Percentiles rank a stretch among this genome's conserved stretches.
These are phyloP conservation scores for Kockovaella imperatae DNA, from an alignment of 768 basidiomycete genomes.

Conservation along the genomic window DNA sequence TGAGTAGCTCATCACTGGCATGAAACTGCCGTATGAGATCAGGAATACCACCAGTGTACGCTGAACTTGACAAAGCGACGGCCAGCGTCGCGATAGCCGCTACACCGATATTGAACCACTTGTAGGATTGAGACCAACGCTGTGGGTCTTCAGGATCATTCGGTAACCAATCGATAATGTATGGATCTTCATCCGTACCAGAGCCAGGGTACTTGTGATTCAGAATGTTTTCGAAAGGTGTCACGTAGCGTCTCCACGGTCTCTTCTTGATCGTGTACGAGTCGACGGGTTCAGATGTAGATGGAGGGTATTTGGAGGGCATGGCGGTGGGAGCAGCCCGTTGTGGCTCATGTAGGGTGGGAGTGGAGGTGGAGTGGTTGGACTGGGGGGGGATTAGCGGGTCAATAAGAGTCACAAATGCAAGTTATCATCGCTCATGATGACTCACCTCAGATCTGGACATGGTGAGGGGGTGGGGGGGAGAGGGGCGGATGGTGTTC, in stretches of 20 bases:
- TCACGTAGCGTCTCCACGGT: slow-evolving; percentile 34
- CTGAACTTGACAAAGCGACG: slow-evolving; percentile 35
- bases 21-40: slow-evolving; percentile 21
- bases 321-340: too few relatives aligned
- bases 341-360: too few relatives aligned
- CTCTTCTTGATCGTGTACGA: slow-evolving; percentile 25
- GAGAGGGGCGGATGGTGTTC: too few relatives aligned
- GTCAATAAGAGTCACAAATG: too few relatives aligned
- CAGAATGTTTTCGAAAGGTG: slow-evolving; percentile 31
- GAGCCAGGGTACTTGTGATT: slow-evolving; percentile 31
- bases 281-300: slow-evolving; percentile 5
- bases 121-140: slow-evolving; percentile 29
- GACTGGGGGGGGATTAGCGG: too few relatives aligned
- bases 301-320: too few relatives aligned
- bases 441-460: too few relatives aligned
- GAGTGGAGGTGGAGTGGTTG: too few relatives aligned
- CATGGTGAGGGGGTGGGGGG: too few relatives aligned
- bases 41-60: slow-evolving; percentile 30
- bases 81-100: slow-evolving; percentile 35
- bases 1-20: slow-evolving; percentile 24
- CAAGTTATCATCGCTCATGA: too few relatives aligned
- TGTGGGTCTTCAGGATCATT: slow-evolving; percentile 42
- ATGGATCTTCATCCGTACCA: slow-evolving; percentile 40
- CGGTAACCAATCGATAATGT: slow-evolving; percentile 41
- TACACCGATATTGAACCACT: slow-evolving; percentile 34